These are phyloP conservation scores for Kodamaea kakaduensis DNA, from an alignment of 805 yeast genomes.

Conservation along the genomic window DNA sequence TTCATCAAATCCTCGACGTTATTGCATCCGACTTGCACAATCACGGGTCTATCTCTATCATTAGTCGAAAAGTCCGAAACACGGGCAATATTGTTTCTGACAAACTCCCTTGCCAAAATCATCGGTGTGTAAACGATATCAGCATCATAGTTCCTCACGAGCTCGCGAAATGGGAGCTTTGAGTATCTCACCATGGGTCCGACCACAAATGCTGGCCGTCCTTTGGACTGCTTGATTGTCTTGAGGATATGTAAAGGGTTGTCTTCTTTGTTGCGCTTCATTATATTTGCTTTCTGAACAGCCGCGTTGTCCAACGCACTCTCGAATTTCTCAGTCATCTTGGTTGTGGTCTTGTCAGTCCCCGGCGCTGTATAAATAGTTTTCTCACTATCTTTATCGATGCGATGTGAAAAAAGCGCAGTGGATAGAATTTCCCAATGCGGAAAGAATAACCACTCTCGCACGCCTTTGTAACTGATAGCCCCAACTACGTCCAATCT, in stretches of 20 bases:
- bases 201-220: constrained; percentile 38
- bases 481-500: no score
- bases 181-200: constrained; percentile 99
- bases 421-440: constrained; percentile 5
- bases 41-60: constrained; percentile 59
- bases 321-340: constrained; percentile 3
- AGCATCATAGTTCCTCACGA: constrained; percentile 62
- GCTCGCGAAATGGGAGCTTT: constrained; percentile 84
- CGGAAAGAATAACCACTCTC: constrained; percentile 4
- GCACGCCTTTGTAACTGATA: background rate
- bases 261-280: constrained; percentile 22
- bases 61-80: constrained; percentile 82
- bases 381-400: background rate
- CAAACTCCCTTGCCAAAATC: constrained; percentile 95
- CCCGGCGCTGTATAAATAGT: constrained; percentile 3
- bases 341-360: background rate
- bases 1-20: constrained; percentile 76
- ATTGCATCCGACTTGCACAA: constrained; percentile 89
- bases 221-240: constrained; percentile 18
- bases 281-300: background rate
- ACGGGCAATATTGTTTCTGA: constrained; percentile 76
- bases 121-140: constrained; percentile 93
- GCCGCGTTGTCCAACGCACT: background rate
- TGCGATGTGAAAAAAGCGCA: constrained; percentile 2
- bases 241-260: constrained; percentile 34